phyloP scores from a whole-genome alignment of 2,329 filamentous ascomycete genomes.

The Rosellinia necatrix region DNA sequence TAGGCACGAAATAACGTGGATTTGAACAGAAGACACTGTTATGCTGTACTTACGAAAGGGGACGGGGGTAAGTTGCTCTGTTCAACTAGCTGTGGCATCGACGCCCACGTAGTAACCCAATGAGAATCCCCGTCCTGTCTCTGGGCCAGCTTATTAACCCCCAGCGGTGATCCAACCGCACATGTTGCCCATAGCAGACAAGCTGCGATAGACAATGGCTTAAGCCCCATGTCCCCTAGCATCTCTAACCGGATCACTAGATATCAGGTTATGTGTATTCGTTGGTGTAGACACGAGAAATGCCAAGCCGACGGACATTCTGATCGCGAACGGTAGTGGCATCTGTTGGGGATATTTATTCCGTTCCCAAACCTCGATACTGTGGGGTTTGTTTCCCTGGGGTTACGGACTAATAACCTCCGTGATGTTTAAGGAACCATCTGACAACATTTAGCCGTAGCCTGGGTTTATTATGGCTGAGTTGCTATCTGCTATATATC shows the following conservation, averaged over 20 bases:
- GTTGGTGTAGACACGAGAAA: neutral
- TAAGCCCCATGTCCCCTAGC: constrained; percentile 27
- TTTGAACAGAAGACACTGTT: neutral
- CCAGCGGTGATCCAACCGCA: constrained; percentile 23
- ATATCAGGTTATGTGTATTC: neutral
- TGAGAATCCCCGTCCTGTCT: constrained; percentile 47
- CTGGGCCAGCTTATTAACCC: constrained; percentile 1
- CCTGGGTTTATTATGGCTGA: neutral
- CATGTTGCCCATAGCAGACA: constrained; percentile 31
- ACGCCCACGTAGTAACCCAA: constrained; percentile 68
- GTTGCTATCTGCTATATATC: neutral
- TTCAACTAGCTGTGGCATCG: constrained; percentile 70
- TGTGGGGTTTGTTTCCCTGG: constrained; percentile 7
- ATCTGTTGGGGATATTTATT: constrained; percentile 18
- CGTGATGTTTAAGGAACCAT: constrained; percentile 5
- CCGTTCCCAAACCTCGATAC: neutral
- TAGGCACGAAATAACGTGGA: neutral
- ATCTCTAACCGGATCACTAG: constrained; percentile 5
- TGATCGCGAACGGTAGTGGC: neutral
- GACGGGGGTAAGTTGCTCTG: constrained; percentile 63
- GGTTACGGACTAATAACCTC: constrained; percentile 16
- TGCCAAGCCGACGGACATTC: neutral
- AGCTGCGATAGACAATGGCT: constrained; percentile 19
- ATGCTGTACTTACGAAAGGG: constrained; percentile 56
- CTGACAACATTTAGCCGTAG: constrained; percentile 24